phyloP scores from a whole-genome alignment of 768 basidiomycete species.

The Panellus pusillus region DNA sequence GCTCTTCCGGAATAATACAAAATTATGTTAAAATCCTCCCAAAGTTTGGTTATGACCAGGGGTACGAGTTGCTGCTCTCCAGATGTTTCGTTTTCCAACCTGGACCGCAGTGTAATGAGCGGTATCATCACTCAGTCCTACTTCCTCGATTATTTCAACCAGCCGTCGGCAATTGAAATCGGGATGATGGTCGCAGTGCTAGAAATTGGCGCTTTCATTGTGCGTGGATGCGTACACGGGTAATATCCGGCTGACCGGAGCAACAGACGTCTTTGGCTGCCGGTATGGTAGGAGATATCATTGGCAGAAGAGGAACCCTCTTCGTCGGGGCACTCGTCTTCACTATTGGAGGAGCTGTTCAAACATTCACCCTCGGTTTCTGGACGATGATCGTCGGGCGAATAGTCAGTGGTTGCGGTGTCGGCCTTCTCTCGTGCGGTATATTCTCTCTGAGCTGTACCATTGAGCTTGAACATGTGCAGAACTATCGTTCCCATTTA shows the following conservation, averaged over 20 bases:
- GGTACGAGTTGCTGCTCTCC: conserved; percentile 41
- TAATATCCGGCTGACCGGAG: no score
- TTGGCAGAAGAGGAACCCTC: conserved; percentile 84
- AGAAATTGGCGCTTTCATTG: conserved; percentile 85
- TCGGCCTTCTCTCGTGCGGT: conserved; percentile 79
- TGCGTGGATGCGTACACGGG: no score
- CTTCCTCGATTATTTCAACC: conserved; percentile 79
- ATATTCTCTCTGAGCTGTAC: not conserved
- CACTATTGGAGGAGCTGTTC: conserved; percentile 82
- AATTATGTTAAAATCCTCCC: conserved; percentile 6
- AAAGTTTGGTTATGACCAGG: conserved; percentile 87
- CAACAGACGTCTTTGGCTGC: conserved; percentile 75
- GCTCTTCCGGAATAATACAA: conserved; percentile 4
- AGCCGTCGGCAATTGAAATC: conserved; percentile 69
- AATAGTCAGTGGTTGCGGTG: conserved; percentile 83
- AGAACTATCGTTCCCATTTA: conserved; percentile 96
- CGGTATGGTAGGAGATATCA: conserved; percentile 81
- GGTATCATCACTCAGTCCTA: conserved; percentile 89
- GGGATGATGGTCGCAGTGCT: conserved; percentile 97
- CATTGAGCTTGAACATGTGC: conserved; percentile 9
- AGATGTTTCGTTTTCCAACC: conserved; percentile 9
- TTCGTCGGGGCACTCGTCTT: conserved; percentile 83
- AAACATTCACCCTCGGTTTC: conserved; percentile 81
- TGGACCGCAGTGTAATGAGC: conserved; percentile 69
- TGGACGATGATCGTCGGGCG: conserved; percentile 81